phyloP scores from a whole-genome alignment of 768 basidiomycete genomes.

The Mycena chlorophos region DNA sequence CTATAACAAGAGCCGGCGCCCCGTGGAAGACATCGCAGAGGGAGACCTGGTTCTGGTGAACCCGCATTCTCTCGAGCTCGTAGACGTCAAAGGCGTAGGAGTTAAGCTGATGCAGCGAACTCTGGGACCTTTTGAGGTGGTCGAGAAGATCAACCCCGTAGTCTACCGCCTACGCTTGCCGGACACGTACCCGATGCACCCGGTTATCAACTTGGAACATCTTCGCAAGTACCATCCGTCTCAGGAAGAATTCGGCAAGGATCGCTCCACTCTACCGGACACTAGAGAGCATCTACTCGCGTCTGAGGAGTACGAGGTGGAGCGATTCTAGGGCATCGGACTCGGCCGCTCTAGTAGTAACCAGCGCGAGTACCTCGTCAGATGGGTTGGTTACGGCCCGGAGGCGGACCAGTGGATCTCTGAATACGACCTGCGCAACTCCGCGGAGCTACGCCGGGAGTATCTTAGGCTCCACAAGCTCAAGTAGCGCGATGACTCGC shows the following conservation, averaged over 20 bases:
- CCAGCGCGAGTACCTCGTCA: slow-evolving; percentile 12
- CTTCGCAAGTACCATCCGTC: slow-evolving; percentile 17
- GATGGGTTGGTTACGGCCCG: slow-evolving; percentile 26
- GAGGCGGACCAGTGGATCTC: slow-evolving; percentile 24
- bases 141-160: slow-evolving; percentile 22
- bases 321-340: slow-evolving; percentile 10
- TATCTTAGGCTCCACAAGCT: slow-evolving; percentile 5
- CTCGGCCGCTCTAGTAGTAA: slow-evolving; percentile 2
- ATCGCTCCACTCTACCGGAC: not conserved
- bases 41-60: slow-evolving; percentile 24
- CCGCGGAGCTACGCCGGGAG: slow-evolving; percentile 16
- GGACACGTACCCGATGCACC: slow-evolving; percentile 23
- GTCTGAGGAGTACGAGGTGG: slow-evolving; percentile 19
- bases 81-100: slow-evolving; percentile 24
- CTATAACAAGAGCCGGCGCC: slow-evolving; percentile 20
- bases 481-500: not conserved
- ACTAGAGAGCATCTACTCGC: not conserved
- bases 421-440: slow-evolving; percentile 23
- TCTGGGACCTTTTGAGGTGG: slow-evolving; percentile 28
- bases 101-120: slow-evolving; percentile 24
- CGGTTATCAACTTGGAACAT: slow-evolving; percentile 24
- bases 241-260: not conserved
- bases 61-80: slow-evolving; percentile 24
- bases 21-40: not conserved
- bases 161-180: slow-evolving; percentile 24